Evolutionary conservation across 164 flowering plant species (phyloP).

Genomic region (Malania oleifera): DNA sequence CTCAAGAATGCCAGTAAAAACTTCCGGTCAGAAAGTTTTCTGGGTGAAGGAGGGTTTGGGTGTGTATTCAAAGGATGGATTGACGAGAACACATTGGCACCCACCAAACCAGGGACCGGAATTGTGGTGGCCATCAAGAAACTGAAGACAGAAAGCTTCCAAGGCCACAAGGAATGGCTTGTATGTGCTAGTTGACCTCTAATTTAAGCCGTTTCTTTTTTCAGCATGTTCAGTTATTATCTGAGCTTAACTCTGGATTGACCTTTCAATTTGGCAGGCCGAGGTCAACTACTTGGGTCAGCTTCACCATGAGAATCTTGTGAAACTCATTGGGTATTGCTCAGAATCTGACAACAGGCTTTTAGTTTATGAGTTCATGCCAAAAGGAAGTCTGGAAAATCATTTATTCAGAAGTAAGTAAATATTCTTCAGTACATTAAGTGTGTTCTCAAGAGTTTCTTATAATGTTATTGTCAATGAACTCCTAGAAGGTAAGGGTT

Average conservation of each 20-base stretch:
- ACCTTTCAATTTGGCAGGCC: slow-evolving; percentile 35
- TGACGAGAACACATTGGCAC: slow-evolving; percentile 46
- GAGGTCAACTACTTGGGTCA: slow-evolving; percentile 69
- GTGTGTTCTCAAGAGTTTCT: background rate
- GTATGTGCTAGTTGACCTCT: slow-evolving; percentile 31
- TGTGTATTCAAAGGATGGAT: slow-evolving; percentile 91
- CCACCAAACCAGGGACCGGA: slow-evolving; percentile 64
- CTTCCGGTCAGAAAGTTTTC: slow-evolving; percentile 57
- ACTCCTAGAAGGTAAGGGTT: background rate
- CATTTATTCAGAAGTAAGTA: slow-evolving; percentile 81
- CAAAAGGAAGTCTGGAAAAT: slow-evolving; percentile 81
- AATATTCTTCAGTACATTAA: background rate
- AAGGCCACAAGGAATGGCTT: slow-evolving; percentile 93
- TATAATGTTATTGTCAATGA: background rate
- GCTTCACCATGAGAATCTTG: slow-evolving; percentile 67
- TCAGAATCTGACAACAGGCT: slow-evolving; percentile 59
- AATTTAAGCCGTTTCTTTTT: background rate
- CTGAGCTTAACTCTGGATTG: slow-evolving; percentile 3
- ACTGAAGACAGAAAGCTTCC: slow-evolving; percentile 65
- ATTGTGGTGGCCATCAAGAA: slow-evolving; percentile 67
- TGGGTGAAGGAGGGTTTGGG: slow-evolving; percentile 94
- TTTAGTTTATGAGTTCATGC: slow-evolving; percentile 80
- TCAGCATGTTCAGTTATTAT: background rate
- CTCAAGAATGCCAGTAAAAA: slow-evolving; percentile 71
- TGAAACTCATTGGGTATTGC: slow-evolving; percentile 66